Conservation (phyloP, 345 rosid genomes). For the Rhizophora mangle region DNA sequence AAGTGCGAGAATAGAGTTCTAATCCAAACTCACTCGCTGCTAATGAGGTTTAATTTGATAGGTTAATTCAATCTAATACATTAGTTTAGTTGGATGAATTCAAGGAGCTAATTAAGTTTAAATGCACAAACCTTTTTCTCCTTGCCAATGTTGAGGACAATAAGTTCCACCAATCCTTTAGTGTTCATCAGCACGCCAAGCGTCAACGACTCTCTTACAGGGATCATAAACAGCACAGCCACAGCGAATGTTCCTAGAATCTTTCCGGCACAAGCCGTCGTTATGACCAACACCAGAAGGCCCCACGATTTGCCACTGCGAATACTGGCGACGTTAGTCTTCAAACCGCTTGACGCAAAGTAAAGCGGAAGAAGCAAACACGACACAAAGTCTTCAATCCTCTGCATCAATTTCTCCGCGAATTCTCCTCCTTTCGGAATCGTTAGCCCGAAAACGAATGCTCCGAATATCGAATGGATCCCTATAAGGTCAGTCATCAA, state of each 20-base stretch:
- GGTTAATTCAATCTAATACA: no score
- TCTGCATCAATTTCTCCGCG: constrained; percentile 65
- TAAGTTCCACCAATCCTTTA: constrained; percentile 89
- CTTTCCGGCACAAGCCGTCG: constrained; percentile 75
- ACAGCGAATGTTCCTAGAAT: constrained; percentile 64
- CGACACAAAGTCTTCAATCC: constrained; percentile 82
- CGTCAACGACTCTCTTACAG: constrained; percentile 65
- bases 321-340: constrained; percentile 65
- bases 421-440: constrained; percentile 82
- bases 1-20: no score
- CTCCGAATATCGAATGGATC: constrained; percentile 82
- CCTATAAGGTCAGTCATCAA: constrained; percentile 69
- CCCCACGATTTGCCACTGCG: constrained; percentile 64
- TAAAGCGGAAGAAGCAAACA: constrained; percentile 83
- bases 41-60: no score
- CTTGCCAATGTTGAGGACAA: constrained; percentile 88
- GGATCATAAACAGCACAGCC: constrained; percentile 62
- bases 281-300: constrained; percentile 57
- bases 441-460: constrained; percentile 70
- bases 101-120: neutral
- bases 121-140: constrained; percentile 58
- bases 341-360: constrained; percentile 85
- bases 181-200: constrained; percentile 90
- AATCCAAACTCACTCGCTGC: no score
- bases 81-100: neutral